Evolutionary conservation across 768 basidiomycete genomes (phyloP).

Genomic region (Crepidotus variabilis): DNA sequence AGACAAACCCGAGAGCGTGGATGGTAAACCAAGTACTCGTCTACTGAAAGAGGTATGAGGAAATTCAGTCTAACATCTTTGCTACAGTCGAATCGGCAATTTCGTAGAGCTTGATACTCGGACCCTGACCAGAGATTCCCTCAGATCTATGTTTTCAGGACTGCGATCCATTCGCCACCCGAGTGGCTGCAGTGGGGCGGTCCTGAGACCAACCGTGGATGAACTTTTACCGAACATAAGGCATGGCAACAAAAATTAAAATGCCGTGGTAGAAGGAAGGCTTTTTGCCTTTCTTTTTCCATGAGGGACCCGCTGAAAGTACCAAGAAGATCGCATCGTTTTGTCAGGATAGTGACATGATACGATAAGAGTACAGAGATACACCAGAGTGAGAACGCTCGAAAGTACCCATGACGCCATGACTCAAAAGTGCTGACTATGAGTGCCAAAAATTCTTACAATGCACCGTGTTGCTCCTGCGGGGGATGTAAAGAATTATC

Average conservation of each 20-base stretch:
- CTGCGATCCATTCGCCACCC: background rate
- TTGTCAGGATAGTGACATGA: background rate
- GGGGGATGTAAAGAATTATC: background rate
- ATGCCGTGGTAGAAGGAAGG: background rate
- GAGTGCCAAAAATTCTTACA: background rate
- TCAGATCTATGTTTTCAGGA: background rate
- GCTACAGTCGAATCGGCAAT: background rate
- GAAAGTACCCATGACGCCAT: background rate
- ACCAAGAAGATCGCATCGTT: background rate
- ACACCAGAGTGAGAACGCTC: background rate
- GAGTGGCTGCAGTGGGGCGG: background rate
- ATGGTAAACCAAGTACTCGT: background rate
- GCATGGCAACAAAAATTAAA: background rate
- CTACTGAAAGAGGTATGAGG: too few relatives aligned
- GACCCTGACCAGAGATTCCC: background rate
- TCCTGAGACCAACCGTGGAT: background rate
- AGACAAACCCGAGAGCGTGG: background rate
- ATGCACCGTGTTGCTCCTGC: background rate
- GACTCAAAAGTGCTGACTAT: background rate
- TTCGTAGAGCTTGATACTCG: background rate
- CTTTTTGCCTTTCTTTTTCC: background rate
- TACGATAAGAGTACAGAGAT: background rate
- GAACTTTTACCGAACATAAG: background rate
- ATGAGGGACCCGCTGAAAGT: background rate
- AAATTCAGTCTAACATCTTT: too few relatives aligned